Percentiles rank a stretch among this genome's conserved stretches.
Conservation (phyloP, 805 yeast genomes). For the Hanseniaspora clermontiae region DNA sequence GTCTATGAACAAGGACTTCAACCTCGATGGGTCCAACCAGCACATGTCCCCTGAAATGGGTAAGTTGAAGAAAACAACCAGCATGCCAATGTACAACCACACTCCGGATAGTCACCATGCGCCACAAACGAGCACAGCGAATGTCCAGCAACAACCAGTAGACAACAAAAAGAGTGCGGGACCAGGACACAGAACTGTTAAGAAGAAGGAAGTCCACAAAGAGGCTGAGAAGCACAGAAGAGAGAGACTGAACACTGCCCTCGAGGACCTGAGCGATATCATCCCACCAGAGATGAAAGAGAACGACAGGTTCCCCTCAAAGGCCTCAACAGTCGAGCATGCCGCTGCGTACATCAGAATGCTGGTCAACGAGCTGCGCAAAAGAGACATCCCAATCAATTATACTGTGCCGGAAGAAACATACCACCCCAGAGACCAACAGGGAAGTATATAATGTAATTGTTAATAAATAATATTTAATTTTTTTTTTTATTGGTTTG, state of each 20-base stretch:
- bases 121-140: too few relatives aligned
- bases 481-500: neutral
- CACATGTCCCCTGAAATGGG: neutral
- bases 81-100: neutral
- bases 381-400: neutral
- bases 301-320: slow-evolving; percentile 57
- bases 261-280: slow-evolving; percentile 55
- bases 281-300: slow-evolving; percentile 51
- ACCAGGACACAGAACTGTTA: neutral
- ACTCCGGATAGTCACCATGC: neutral
- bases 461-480: slow-evolving; percentile 10
- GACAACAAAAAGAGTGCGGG: neutral
- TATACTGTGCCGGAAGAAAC: slow-evolving; percentile 5
- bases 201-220: slow-evolving; percentile 46
- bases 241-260: slow-evolving; percentile 80
- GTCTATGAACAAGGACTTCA: neutral
- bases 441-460: neutral
- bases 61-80: neutral
- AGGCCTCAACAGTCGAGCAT: slow-evolving; percentile 89
- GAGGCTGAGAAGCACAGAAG: slow-evolving; percentile 94
- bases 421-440: neutral
- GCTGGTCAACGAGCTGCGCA: slow-evolving; percentile 22
- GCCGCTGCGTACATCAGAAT: slow-evolving; percentile 58
- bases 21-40: neutral
- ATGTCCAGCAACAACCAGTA: neutral